Evolutionary conservation across 768 basidiomycete species (phyloP).

Genomic region (Amyloporia xantha): DNA sequence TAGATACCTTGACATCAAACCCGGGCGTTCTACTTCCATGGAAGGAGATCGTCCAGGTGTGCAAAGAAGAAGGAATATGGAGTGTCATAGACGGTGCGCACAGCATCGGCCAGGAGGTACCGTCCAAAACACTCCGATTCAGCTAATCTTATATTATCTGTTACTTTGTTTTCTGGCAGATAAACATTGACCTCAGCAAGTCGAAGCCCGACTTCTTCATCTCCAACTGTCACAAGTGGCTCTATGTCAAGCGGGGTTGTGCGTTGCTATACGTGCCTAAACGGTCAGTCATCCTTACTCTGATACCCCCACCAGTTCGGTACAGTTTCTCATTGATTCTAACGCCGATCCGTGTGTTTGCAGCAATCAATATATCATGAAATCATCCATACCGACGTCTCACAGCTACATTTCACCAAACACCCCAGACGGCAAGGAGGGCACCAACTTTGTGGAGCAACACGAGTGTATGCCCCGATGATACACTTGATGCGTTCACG

Average conservation of each 20-base stretch:
- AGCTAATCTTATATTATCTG: neutral
- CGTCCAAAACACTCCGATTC: neutral
- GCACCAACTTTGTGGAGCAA: slow-evolving; percentile 18
- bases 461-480: slow-evolving; percentile 17
- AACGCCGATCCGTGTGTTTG: too few species aligned
- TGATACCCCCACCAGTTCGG: neutral
- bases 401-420: slow-evolving; percentile 42
- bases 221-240: slow-evolving; percentile 88
- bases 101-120: slow-evolving; percentile 64
- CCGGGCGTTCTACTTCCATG: slow-evolving; percentile 66
- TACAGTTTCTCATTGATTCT: neutral
- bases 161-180: slow-evolving; percentile 5
- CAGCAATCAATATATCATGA: slow-evolving; percentile 62
- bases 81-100: slow-evolving; percentile 80
- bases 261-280: slow-evolving; percentile 72
- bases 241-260: slow-evolving; percentile 60
- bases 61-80: slow-evolving; percentile 53
- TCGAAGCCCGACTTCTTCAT: slow-evolving; percentile 71
- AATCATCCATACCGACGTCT: slow-evolving; percentile 52
- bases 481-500: neutral
- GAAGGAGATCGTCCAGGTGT: slow-evolving; percentile 62
- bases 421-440: neutral
- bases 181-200: slow-evolving; percentile 46
- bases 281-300: slow-evolving; percentile 29
- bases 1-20: slow-evolving; percentile 59